Conservation (phyloP, 108 stramenopile genomes). For the Nitzschia sp. region DNA sequence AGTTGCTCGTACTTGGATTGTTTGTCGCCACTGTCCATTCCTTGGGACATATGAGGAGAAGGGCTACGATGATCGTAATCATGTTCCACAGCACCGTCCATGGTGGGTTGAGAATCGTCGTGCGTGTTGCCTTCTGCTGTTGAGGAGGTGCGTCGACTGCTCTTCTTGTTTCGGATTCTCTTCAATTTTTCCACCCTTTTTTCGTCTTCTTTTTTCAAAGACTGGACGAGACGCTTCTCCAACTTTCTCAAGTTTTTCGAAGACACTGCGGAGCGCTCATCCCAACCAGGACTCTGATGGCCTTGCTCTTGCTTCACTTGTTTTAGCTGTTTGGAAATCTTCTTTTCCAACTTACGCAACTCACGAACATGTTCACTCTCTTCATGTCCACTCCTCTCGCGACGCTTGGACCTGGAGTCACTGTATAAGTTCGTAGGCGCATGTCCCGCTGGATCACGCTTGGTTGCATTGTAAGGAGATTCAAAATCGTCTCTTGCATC, state of each 20-base stretch:
- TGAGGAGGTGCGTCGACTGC: not conserved
- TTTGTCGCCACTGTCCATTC: constrained; percentile 1
- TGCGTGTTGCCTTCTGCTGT: not conserved
- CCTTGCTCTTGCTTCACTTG: constrained; percentile 12
- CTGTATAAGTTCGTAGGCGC: not conserved
- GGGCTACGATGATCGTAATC: not conserved
- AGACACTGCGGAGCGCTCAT: constrained; percentile 20
- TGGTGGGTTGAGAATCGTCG: not conserved
- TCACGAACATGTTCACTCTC: constrained; percentile 16
- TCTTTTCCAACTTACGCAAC: constrained; percentile 28
- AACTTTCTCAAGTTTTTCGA: constrained; percentile 19
- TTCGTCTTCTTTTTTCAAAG: constrained; percentile 24
- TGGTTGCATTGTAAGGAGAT: not conserved
- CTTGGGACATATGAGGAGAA: not conserved
- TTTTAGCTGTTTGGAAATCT: constrained; percentile 22
- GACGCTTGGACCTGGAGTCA: not conserved
- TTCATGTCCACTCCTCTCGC: not conserved
- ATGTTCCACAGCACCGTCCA: not conserved
- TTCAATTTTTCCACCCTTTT: constrained; percentile 35
- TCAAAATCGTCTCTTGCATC: constrained; percentile 12
- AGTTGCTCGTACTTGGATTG: constrained; percentile 14
- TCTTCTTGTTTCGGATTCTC: constrained; percentile 13
- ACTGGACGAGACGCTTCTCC: constrained; percentile 30
- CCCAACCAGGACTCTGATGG: constrained; percentile 4
- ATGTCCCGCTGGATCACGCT: not conserved